phyloP scores from a whole-genome alignment of 129 eudicot species.

The Rutidosis leptorrhynchoides region DNA sequence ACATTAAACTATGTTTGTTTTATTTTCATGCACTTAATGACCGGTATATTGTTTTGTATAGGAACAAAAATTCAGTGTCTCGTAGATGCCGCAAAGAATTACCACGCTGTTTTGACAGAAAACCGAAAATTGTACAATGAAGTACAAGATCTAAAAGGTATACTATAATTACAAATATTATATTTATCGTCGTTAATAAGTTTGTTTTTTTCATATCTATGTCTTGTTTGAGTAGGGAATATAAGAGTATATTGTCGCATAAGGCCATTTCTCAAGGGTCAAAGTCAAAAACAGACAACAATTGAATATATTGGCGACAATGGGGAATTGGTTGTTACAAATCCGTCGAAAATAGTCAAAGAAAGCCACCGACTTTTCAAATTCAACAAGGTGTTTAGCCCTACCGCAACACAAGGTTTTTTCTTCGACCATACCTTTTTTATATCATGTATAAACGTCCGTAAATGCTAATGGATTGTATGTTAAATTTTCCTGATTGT shows the following conservation, averaged over 20 bases:
- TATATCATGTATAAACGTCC: slow-evolving; percentile 1
- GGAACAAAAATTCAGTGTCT: slow-evolving; percentile 60
- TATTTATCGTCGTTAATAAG: background rate
- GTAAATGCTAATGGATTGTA: background rate
- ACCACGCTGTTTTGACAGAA: slow-evolving; percentile 61
- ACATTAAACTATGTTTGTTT: background rate
- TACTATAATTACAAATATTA: background rate
- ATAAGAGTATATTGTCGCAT: slow-evolving; percentile 89
- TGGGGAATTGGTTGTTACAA: slow-evolving; percentile 78
- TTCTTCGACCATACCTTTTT: background rate
- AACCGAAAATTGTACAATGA: slow-evolving; percentile 76
- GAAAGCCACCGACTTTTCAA: slow-evolving; percentile 69
- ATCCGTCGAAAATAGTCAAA: slow-evolving; percentile 78
- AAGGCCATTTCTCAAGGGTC: slow-evolving; percentile 77
- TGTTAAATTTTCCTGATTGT: slow-evolving; percentile 24
- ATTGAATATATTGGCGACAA: slow-evolving; percentile 78
- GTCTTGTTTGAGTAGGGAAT: slow-evolving; percentile 49
- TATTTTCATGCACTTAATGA: background rate
- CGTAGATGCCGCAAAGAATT: slow-evolving; percentile 79
- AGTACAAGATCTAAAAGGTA: slow-evolving; percentile 91
- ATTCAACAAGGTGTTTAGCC: slow-evolving; percentile 81
- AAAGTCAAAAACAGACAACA: slow-evolving; percentile 54
- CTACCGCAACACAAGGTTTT: slow-evolving; percentile 81
- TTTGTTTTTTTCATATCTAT: slow-evolving; percentile 3
- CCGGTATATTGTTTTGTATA: slow-evolving; percentile 23